These are phyloP conservation scores for Penicillium sp. DNA, from an alignment of 2,329 filamentous ascomycete genomes.

Conservation along the genomic window DNA sequence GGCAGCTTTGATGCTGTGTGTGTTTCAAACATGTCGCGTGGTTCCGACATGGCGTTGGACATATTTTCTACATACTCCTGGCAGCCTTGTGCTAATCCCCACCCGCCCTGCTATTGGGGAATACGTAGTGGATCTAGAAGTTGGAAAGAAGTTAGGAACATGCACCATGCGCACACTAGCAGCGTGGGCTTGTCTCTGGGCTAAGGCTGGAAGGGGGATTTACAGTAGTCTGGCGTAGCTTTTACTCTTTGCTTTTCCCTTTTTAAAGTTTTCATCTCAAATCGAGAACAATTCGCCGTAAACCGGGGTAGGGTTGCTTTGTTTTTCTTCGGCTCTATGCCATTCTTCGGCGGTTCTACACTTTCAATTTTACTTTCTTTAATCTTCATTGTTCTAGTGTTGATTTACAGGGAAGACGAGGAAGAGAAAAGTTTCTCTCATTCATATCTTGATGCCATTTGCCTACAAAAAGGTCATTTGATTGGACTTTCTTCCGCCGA, in stretches of 20 bases:
- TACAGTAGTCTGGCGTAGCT: not conserved
- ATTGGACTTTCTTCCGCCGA: not conserved
- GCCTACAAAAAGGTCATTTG: not conserved
- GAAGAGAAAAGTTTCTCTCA: not conserved
- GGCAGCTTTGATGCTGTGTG: not conserved
- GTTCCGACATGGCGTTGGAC: not conserved
- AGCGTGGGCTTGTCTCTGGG: not conserved
- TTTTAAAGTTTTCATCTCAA: not conserved
- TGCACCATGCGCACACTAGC: not conserved
- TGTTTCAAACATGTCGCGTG: not conserved
- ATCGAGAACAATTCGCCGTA: not conserved
- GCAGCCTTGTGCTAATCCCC: constrained; percentile 12
- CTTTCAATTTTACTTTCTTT: not conserved
- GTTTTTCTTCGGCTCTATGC: not conserved
- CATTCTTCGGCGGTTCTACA: not conserved
- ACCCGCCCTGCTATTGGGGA: not conserved
- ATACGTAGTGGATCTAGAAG: not conserved
- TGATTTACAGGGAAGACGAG: not conserved
- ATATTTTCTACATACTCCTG: constrained; percentile 11
- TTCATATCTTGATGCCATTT: not conserved
- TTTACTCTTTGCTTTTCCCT: not conserved
- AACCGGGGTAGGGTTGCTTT: not conserved
- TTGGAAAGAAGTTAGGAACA: not conserved
- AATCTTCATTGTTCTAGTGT: constrained; percentile 13
- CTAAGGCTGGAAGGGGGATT: not conserved